These are phyloP conservation scores for Cercis canadensis DNA, from an alignment of 306 rosid genomes.

Conservation along the genomic window DNA sequence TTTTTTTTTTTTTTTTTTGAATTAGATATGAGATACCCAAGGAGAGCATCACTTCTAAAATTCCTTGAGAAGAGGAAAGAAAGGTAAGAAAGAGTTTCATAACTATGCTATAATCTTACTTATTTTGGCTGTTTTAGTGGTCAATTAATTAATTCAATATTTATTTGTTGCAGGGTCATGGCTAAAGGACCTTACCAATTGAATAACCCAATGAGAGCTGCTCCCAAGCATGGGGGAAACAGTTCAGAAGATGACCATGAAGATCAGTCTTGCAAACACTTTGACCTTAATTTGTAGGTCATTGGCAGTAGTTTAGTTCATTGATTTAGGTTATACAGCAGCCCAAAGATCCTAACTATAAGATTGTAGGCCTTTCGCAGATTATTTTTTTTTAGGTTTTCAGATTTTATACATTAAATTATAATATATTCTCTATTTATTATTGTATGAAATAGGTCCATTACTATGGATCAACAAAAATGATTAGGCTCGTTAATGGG, in stretches of 20 bases:
- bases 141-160: background rate
- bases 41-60: conserved; percentile 87
- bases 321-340: conserved; percentile 40
- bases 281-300: conserved; percentile 67
- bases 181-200: conserved; percentile 77
- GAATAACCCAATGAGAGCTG: conserved; percentile 27
- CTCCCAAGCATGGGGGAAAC: conserved; percentile 45
- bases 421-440: conserved; percentile 34
- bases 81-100: conserved; percentile 54
- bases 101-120: too few species aligned
- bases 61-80: conserved; percentile 92
- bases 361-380: conserved; percentile 35
- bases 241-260: conserved; percentile 49
- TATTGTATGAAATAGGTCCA: conserved; percentile 37
- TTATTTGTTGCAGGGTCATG: conserved; percentile 54
- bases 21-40: conserved; percentile 75
- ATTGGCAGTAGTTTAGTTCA: background rate
- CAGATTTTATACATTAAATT: conserved; percentile 19
- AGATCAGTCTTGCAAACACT: conserved; percentile 50
- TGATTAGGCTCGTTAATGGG: conserved; percentile 13
- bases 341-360: conserved; percentile 39
- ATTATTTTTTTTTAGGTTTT: conserved; percentile 33
- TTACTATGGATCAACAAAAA: conserved; percentile 30
- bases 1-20: background rate
- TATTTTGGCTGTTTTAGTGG: background rate